Percentiles rank a stretch among this genome's conserved stretches.
These are phyloP conservation scores for Penicillium sp. DNA, from an alignment of 2,329 filamentous ascomycete genomes.

Conservation along the genomic window DNA sequence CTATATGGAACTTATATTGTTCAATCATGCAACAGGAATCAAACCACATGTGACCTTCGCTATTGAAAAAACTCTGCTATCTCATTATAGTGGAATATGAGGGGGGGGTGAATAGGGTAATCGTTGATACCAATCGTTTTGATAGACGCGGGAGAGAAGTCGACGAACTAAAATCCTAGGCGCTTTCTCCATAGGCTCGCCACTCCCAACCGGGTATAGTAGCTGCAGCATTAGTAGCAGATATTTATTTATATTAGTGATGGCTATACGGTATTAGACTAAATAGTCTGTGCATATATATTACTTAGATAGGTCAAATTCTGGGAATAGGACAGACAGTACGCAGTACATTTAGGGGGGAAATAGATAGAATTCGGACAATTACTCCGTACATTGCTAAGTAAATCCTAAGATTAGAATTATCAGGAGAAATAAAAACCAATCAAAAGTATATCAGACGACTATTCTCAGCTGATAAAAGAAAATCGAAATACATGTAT, in stretches of 20 bases:
- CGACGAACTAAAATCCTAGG: conserved; percentile 8
- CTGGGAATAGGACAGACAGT: neutral
- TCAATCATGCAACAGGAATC: neutral
- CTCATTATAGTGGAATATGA: neutral
- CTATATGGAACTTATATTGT: neutral
- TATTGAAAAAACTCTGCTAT: neutral
- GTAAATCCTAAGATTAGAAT: neutral
- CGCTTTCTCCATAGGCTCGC: conserved; percentile 8
- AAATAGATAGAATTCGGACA: neutral
- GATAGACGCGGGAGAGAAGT: conserved; percentile 11
- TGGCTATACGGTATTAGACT: conserved; percentile 6
- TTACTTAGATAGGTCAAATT: conserved; percentile 8
- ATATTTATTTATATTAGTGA: conserved; percentile 8
- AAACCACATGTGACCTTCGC: neutral
- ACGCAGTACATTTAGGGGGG: neutral
- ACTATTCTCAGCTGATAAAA: conserved; percentile 10
- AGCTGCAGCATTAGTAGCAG: conserved; percentile 5
- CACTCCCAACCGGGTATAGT: conserved; percentile 9
- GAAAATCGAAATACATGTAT: conserved; percentile 2
- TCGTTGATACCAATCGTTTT: neutral
- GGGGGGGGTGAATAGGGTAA: neutral
- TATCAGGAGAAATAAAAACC: neutral
- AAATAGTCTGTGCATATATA: conserved; percentile 3
- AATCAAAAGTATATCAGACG: conserved; percentile 6
- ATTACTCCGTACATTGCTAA: neutral